Conservation (phyloP, 1,139 yeast species). For the Pichia sorboxylosa region DNA sequence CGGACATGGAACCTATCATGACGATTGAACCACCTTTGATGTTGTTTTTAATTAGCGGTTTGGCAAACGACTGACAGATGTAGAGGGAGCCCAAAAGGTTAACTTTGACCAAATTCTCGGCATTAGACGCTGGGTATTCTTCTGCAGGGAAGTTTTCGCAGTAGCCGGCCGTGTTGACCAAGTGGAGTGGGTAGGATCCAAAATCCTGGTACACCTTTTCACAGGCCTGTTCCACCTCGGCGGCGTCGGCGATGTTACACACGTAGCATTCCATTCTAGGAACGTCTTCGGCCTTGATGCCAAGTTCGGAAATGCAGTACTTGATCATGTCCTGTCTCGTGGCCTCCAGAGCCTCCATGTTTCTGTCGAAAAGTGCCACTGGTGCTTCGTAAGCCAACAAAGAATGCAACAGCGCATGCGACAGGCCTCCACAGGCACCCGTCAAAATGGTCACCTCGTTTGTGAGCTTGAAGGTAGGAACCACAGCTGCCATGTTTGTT, state of each 20-base stretch:
- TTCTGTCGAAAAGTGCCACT: conserved; percentile 65
- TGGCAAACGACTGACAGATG: conserved; percentile 54
- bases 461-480: conserved; percentile 44
- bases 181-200: conserved; percentile 48
- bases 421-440: conserved; percentile 78
- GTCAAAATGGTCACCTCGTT: conserved; percentile 65
- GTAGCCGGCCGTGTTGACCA: conserved; percentile 76
- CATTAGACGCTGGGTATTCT: conserved; percentile 62
- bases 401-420: conserved; percentile 53
- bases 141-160: conserved; percentile 70
- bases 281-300: conserved; percentile 22
- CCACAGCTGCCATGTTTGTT: conserved; percentile 4
- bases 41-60: conserved; percentile 45
- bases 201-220: conserved; percentile 43
- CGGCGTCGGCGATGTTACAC: conserved; percentile 64
- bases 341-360: conserved; percentile 41
- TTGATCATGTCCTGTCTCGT: conserved; percentile 46
- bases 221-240: conserved; percentile 44
- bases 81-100: conserved; percentile 68
- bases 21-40: conserved; percentile 52
- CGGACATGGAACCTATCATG: conserved; percentile 79
- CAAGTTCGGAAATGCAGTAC: conserved; percentile 21
- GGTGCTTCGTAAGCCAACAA: conserved; percentile 61
- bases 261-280: conserved; percentile 54
- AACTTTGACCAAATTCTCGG: conserved; percentile 59